Percentiles rank a stretch among this genome's conserved stretches.
phyloP scores from a whole-genome alignment of 2,329 filamentous ascomycete genomes.

The Fusarium mexicanum region DNA sequence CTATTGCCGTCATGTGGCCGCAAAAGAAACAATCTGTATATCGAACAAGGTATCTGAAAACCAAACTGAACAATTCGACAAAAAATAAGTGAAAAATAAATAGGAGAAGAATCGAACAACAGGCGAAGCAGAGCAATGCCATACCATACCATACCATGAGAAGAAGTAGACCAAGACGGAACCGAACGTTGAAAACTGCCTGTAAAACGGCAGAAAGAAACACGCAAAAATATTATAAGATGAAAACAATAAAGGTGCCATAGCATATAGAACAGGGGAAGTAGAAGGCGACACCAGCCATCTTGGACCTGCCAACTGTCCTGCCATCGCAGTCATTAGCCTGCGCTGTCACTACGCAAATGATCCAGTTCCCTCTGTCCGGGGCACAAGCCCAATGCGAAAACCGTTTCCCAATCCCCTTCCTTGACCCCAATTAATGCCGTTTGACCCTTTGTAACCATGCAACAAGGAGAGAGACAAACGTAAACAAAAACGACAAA shows the following conservation, averaged over 20 bases:
- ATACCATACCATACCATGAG: constrained; percentile 13
- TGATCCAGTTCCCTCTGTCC: constrained; percentile 46
- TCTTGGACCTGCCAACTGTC: constrained; percentile 63
- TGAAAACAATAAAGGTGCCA: constrained; percentile 49
- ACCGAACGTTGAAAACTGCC: constrained; percentile 24
- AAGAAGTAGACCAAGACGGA: background rate
- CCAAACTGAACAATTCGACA: constrained; percentile 39
- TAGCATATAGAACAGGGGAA: constrained; percentile 52
- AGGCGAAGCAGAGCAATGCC: constrained; percentile 38
- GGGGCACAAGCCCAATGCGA: constrained; percentile 42
- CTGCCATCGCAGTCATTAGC: constrained; percentile 57
- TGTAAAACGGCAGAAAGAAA: constrained; percentile 13
- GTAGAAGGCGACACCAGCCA: constrained; percentile 54
- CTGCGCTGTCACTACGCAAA: constrained; percentile 48
- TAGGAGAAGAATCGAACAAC: constrained; percentile 40
- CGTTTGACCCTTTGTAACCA: constrained; percentile 40
- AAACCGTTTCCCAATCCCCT: constrained; percentile 42
- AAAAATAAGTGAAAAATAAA: constrained; percentile 36
- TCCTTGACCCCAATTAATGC: constrained; percentile 43
- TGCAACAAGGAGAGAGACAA: constrained; percentile 29
- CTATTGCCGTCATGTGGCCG: constrained; percentile 39
- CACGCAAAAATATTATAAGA: constrained; percentile 43
- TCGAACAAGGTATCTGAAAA: constrained; percentile 70
- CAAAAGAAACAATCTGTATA: constrained; percentile 55
- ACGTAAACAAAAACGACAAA: constrained; percentile 16